Base-by-base conservation (phyloP, 768 basidiomycete species). In the Hirschioporus abietinus region DNA sequence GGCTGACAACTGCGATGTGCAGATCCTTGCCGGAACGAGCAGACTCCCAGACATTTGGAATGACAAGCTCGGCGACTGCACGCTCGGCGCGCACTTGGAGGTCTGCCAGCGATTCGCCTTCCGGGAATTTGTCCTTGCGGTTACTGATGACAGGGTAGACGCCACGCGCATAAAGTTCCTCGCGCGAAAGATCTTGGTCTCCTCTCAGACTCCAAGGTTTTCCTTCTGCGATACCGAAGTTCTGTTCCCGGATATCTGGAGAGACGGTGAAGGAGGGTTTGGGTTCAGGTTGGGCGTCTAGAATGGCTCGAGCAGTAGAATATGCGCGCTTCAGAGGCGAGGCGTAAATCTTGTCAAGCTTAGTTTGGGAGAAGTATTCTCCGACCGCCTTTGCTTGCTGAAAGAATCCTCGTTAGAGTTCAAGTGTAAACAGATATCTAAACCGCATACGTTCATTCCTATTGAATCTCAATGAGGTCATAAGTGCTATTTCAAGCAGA, bases 181-280 rank as follows among this genome's bases (percentile, higher is more conserved):
- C 76, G 60, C 74, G 66, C 7, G 73, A 63, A 63, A 74, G 73
- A 25, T 70, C 71, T 2, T 78, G 77, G 1, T 75, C 68, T 0
- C 67, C 63, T 12, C 64, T 30, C 8, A 78, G 24, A 0, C 73
- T 70, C 76, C 84, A 87, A 1, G 82, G 72, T 34, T 83, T 79
- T 4, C 92, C 91, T 73, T 93, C 92, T 0, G 85, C 91, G 6
- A 80, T 74, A 26, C 92, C 92, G 67, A 88, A 92, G 72, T 83
- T 72, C 73, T 89, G 89, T 74, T 93, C 92, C 58, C 87, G 82
- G 1, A 92, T 78, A 61, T 86, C 78, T 12, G 75, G 74, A 6
- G 86, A 85, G 15, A 81, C 76, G 26, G 74, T 78, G 58, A 89
- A 74, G 8, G 81, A 75, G 0, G 83, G 83, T 66, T 81, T 80